Evolutionary conservation across 306 rosid genomes (phyloP).

Genomic region (Castanea crenata): DNA sequence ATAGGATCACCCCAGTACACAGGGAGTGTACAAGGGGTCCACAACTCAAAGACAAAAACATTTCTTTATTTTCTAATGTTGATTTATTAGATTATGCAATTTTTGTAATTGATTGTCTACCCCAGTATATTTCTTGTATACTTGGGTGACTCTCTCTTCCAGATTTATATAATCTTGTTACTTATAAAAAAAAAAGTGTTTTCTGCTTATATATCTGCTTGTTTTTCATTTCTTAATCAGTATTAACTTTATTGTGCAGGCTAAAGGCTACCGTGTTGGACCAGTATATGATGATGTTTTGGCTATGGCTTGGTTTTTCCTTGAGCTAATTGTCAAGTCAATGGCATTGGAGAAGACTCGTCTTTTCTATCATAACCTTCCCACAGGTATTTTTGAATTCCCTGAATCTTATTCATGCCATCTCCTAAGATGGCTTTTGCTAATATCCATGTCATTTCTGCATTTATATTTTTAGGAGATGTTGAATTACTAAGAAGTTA

Average conservation of each 20-base stretch:
- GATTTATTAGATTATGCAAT: no score
- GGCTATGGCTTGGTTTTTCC: conserved; percentile 99
- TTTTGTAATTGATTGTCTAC: no score
- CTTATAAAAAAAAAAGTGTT: neutral
- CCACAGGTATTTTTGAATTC: conserved; percentile 55
- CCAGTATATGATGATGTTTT: conserved; percentile 97
- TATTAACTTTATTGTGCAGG: conserved; percentile 53
- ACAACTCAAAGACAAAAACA: no score
- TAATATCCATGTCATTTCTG: neutral
- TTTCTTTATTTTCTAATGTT: no score
- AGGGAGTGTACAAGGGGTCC: no score
- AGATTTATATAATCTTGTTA: no score
- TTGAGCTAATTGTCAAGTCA: conserved; percentile 95
- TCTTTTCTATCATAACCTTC: conserved; percentile 87
- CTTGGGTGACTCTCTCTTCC: no score
- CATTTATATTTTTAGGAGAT: neutral
- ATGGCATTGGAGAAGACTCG: conserved; percentile 97
- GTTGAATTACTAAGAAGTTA: neutral
- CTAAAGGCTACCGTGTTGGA: conserved; percentile 99
- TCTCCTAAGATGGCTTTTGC: neutral
- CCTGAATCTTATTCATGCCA: conserved; percentile 6
- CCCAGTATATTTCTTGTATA: no score
- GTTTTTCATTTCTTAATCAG: conserved; percentile 7
- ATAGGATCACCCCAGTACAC: no score
- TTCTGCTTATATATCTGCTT: conserved; percentile 11